Evolutionary conservation across 208 protist genomes (phyloP).

Genomic region (Trypanosoma vivax): DNA sequence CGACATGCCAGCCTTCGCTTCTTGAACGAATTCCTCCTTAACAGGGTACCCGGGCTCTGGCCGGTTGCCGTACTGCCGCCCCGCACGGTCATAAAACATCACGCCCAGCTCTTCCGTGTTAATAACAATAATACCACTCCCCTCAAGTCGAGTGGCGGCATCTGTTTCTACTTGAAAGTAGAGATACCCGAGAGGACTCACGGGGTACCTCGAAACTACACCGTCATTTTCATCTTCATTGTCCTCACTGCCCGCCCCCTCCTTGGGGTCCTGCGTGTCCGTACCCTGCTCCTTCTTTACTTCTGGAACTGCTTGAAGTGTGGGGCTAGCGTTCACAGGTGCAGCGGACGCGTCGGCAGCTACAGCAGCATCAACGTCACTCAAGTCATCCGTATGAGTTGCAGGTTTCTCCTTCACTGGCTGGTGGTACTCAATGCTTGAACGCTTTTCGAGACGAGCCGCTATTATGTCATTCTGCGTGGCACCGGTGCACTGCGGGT

Average conservation of each 20-base stretch:
- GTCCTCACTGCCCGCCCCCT: neutral
- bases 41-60: slow-evolving; percentile 82
- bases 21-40: slow-evolving; percentile 54
- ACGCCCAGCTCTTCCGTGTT: slow-evolving; percentile 49
- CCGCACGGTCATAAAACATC: slow-evolving; percentile 86
- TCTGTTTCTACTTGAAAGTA: slow-evolving; percentile 89
- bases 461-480: slow-evolving; percentile 25
- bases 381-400: neutral
- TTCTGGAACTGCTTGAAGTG: neutral
- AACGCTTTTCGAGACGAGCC: slow-evolving; percentile 43
- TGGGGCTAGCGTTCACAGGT: neutral
- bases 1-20: slow-evolving; percentile 44
- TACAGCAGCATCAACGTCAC: neutral
- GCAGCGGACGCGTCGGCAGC: neutral
- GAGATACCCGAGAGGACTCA: slow-evolving; percentile 71
- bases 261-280: neutral
- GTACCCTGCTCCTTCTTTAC: neutral
- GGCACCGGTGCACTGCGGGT: slow-evolving; percentile 13
- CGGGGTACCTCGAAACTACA: slow-evolving; percentile 58
- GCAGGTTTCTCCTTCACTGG: slow-evolving; percentile 20
- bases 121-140: slow-evolving; percentile 81
- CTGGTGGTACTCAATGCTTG: slow-evolving; percentile 72
- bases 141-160: slow-evolving; percentile 69
- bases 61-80: slow-evolving; percentile 76
- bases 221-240: slow-evolving; percentile 13